Base-by-base conservation (phyloP, 305 asterid species). In the Fraxinus sp. region DNA sequence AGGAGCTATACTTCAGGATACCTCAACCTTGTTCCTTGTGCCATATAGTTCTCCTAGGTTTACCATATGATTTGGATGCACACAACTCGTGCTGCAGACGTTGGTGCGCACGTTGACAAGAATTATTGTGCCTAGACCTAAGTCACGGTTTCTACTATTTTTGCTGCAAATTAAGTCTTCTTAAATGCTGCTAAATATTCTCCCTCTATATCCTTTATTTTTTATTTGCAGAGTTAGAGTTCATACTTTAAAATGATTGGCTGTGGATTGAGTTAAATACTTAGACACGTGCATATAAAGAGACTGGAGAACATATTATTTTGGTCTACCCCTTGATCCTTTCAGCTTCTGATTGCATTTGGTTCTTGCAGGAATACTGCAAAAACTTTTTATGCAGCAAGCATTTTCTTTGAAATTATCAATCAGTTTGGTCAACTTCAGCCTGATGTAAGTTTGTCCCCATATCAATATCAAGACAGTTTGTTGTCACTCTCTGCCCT, bases 331-430 rank as follows among this genome's bases (percentile, higher is more conserved):
- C 32, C 74, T 20, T 66, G 70, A 36, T 41, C 72, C 72, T 22
- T 66, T 66, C 36, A 64, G 4, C 76, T 77, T 71, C 74, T 83
- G 30, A 72, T 26, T 46, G 82, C 77, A 30, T 72, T 75, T 24
- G 44, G 66, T 68, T 86, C 75, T 84, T 83, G 78, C 95, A 93
- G 99, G 94, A 94, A 87, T 80, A 93, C 99, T 75, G 99, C 99
- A 79, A 96, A 94, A 89, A 96, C 99, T 1, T 96, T 93, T 85
- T 96, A 94, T 88, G 98, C 99, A 26, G 99, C 98, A 6, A 96
- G 97, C 89, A 91, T 93, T 82, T 93, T 94, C 89, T 92, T 96
- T 86, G 99, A 96, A 88, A 91, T 96, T 86, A 88, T 94, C 83
- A 91, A 88, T 87, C 98, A 94, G 87, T 94, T 96, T 85, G 99